Evolutionary conservation across 208 protist species (phyloP), one percentile per base, ranked within the genome.

Genomic region (Zelonia costaricensis): DNA sequence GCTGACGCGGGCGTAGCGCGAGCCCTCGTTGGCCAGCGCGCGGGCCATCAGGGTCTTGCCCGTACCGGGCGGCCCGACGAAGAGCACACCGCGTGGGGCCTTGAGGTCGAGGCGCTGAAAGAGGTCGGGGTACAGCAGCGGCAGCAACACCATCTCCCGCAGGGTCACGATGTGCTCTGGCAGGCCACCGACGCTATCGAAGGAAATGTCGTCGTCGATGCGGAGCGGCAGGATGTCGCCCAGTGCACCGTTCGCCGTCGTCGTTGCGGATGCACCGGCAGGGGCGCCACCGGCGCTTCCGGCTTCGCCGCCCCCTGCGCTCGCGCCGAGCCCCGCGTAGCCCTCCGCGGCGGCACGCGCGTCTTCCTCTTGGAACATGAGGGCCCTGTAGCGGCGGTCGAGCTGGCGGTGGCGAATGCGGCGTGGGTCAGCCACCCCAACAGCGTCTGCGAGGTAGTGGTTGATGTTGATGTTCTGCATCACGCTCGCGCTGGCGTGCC

Each of bases 11-110:
- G 27, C 57, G 6, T 56, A 92, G 52, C 98, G 97, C 31, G 88
- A 90, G 5, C 98, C 98, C 60, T 98, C 76, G 53, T 99, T 99
- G 13, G 99, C 99, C n/a, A 99, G 92, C 6, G 99, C 99, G 46
- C 98, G 77, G 0, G 99, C 99, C 63, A 98, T 91, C 10, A 99
- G 83, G 3, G 99, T 99, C 80, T 99, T 99, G 23, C 99, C 99
- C 0, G 98, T 99, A 20, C 99, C 99, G 12, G 99, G 99, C 13
- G 98, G 98, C 0, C 99, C 99, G 58, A 99, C 99, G 39, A 99
- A 94, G 16, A 99, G 86, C 20, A 99, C 97, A 15, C 98, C 98
- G 96, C 77, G 98, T 89, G 76, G 98, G 86, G 76, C 83, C 39
- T 33, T 74, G 27, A 94, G 59, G 40, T 82, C 77, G 38, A 89